Evolutionary conservation across 345 rosid genomes (phyloP), one percentile per base, ranked within the genome.

Genomic region (Rubroshorea leprosula): DNA sequence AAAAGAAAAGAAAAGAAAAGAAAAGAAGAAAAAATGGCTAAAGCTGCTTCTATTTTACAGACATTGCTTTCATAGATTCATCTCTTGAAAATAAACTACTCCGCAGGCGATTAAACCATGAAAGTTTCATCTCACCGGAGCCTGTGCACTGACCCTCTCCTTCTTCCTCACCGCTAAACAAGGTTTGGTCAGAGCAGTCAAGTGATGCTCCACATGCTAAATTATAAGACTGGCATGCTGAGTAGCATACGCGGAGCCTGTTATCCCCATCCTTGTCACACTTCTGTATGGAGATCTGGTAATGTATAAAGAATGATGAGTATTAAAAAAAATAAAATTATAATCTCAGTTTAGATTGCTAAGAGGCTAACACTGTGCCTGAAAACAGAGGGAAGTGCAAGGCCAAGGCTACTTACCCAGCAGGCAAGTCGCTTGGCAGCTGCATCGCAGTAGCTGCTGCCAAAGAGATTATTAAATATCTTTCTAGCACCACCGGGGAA

Each of bases 241-340:
- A 85, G 70, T 85, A 82, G 68, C 97, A 93, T 29, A 93, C 97
- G 21, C 99, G 79, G 10, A 90, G 84, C 72, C 99, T 77, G 72
- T 94, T 84, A 79, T 94, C 97, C 9, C 97, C 96, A 57, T 94
- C 95, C 43, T 65, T 77, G 51, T 94, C 91, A 11, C 99, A 94
- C 67, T 87, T 90, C 58, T 94, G 99, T 82, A 94, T 94, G 0
- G 99, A 94, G 70, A 94, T 94, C 99, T 93, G 85, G 38, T 54
- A 52, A 62, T 27, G 35, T 23, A 44, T n/a, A n/a, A n/a, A 21
- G 13, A n/a, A n/a, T n/a, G n/a, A n/a, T n/a, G n/a, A n/a, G n/a
- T n/a, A n/a, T n/a, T n/a, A n/a, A n/a, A n/a, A n/a, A n/a, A 35
- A 6, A 35, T 1, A 35, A 35, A 29, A 9, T 29, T 29, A 29